phyloP scores from a whole-genome alignment of 371 early-diverging fungal genomes.

The Choanephora cucurbitarum region DNA sequence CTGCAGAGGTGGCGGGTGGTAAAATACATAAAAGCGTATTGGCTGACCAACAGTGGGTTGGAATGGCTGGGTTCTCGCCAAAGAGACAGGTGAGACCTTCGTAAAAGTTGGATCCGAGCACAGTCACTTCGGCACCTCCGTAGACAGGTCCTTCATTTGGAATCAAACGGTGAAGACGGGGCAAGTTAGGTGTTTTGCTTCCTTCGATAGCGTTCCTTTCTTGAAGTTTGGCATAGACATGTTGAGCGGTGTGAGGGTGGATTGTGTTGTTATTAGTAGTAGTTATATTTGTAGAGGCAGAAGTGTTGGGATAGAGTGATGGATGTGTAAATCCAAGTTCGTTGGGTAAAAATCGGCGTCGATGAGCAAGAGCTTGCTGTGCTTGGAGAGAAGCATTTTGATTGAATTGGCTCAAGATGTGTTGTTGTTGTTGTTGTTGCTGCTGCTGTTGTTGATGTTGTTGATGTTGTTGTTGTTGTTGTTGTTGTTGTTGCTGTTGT shows the following conservation, averaged over 20 bases:
- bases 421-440: constrained; percentile 8
- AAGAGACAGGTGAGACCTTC: constrained; percentile 68
- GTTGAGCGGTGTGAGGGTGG: not conserved
- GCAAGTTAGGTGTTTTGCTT: constrained; percentile 26
- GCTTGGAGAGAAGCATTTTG: constrained; percentile 23
- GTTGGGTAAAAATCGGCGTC: too few relatives aligned
- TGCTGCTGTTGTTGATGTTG: constrained; percentile 7
- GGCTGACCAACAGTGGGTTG: constrained; percentile 65
- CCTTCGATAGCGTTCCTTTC: constrained; percentile 32
- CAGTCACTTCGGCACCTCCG: constrained; percentile 74
- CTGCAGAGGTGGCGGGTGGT: constrained; percentile 69
- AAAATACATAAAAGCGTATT: constrained; percentile 71
- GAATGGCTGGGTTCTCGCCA: constrained; percentile 64
- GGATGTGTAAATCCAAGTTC: constrained; percentile 11
- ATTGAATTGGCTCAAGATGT: constrained; percentile 2
- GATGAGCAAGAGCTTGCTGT: constrained; percentile 28
- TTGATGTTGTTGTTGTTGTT: not conserved
- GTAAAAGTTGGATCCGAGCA: constrained; percentile 70
- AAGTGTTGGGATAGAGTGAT: constrained; percentile 8
- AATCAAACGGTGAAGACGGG: constrained; percentile 54
- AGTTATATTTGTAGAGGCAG: constrained; percentile 16
- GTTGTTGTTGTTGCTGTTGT: too few relatives aligned
- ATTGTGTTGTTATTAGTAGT: constrained; percentile 23
- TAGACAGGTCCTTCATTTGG: constrained; percentile 74
- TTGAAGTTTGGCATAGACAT: constrained; percentile 40